These are phyloP conservation scores for Hysterium pulicare DNA, from an alignment of 2,329 filamentous ascomycete genomes.

Conservation along the genomic window DNA sequence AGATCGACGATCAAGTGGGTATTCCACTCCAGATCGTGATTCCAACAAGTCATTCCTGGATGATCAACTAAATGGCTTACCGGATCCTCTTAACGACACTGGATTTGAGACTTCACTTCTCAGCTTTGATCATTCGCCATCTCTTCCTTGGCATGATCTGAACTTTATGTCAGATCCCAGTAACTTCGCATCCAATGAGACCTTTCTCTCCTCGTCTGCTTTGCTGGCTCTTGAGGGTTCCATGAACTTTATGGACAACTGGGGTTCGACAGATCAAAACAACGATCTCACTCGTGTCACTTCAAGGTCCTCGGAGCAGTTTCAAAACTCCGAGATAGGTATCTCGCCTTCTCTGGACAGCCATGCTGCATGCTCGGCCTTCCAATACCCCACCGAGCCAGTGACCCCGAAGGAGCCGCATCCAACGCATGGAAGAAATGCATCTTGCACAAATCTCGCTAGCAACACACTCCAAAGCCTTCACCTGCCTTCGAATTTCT, in stretches of 20 bases:
- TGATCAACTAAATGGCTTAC: conserved; percentile 5
- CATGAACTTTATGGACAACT: conserved; percentile 8
- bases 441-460: conserved; percentile 9
- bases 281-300: conserved; percentile 6
- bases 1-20: conserved; percentile 4
- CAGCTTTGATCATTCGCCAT: conserved; percentile 6
- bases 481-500: conserved; percentile 10
- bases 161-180: conserved; percentile 8
- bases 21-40: conserved; percentile 8
- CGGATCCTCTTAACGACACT: conserved; percentile 5
- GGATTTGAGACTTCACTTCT: conserved; percentile 6
- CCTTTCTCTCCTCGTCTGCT: conserved; percentile 6
- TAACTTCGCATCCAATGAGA: conserved; percentile 3
- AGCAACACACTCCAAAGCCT: conserved; percentile 9
- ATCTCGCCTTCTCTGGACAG: neutral
- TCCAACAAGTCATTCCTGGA: conserved; percentile 2
- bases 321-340: neutral
- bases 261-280: conserved; percentile 5
- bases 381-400: conserved; percentile 5
- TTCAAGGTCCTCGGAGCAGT: conserved; percentile 6
- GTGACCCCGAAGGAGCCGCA: conserved; percentile 1
- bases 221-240: conserved; percentile 8
- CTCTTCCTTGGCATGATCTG: conserved; percentile 9
- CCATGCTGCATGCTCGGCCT: neutral
- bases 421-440: conserved; percentile 6